Conservation (phyloP, 805 yeast species). For the Yarrowia sp. region DNA sequence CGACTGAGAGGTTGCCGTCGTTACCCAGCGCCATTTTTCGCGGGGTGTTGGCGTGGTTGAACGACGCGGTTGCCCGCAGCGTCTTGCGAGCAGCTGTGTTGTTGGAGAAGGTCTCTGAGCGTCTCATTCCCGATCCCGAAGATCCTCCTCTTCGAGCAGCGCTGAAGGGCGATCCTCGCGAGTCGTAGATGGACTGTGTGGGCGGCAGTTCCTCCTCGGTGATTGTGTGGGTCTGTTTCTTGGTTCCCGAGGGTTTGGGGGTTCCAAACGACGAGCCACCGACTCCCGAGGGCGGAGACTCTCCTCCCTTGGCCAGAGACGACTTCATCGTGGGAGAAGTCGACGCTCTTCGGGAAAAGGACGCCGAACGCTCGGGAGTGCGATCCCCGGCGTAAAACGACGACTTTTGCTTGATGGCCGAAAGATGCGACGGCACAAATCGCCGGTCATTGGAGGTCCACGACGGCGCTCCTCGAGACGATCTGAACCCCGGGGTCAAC, state of each 20-base stretch:
- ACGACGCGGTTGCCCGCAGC: slow-evolving; percentile 25
- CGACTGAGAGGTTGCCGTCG: slow-evolving; percentile 65
- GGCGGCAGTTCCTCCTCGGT: slow-evolving; percentile 45
- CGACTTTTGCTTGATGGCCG: slow-evolving; percentile 35
- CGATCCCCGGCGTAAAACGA: slow-evolving; percentile 39
- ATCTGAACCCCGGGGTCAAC: slow-evolving; percentile 20
- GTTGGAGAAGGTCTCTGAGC: slow-evolving; percentile 19
- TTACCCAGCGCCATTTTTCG: slow-evolving; percentile 15
- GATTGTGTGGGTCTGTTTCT: slow-evolving; percentile 41
- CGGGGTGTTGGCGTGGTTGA: slow-evolving; percentile 29
- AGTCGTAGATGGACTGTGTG: slow-evolving; percentile 43
- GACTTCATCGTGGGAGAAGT: slow-evolving; percentile 28
- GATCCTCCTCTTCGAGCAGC: slow-evolving; percentile 17
- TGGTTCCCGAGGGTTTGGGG: slow-evolving; percentile 43
- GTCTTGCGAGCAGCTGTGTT: slow-evolving; percentile 16
- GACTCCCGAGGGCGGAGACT: slow-evolving; percentile 18
- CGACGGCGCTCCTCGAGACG: slow-evolving; percentile 37
- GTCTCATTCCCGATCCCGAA: slow-evolving; percentile 5
- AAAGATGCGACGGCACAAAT: slow-evolving; percentile 39
- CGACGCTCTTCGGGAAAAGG: slow-evolving; percentile 23
- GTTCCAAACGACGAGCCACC: slow-evolving; percentile 45
- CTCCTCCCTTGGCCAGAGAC: slow-evolving; percentile 18
- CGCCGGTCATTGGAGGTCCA: slow-evolving; percentile 40
- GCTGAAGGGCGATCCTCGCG: slow-evolving; percentile 40
- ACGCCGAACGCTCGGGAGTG: slow-evolving; percentile 13